Evolutionary conservation across 352 stramenopile species (phyloP).

Genomic region (Globisporangium spiculum): DNA sequence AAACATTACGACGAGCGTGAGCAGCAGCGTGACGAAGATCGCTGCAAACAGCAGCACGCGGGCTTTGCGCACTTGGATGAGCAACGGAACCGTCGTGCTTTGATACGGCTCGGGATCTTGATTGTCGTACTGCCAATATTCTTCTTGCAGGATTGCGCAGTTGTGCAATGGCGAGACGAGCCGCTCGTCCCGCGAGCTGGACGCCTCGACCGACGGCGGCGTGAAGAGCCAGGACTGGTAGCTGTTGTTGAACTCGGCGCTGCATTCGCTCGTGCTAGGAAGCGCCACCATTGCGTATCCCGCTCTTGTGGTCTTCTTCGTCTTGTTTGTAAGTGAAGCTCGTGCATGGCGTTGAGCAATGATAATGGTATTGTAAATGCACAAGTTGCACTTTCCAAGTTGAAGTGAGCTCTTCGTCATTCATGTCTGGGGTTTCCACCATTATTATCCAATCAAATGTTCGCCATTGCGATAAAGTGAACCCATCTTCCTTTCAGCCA

Average conservation of each 20-base stretch:
- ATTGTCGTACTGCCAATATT: neutral
- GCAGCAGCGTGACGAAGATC: slow-evolving; percentile 20
- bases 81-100: slow-evolving; percentile 21
- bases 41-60: slow-evolving; percentile 25
- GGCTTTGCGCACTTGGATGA: slow-evolving; percentile 23
- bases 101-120: neutral
- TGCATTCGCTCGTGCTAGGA: slow-evolving; percentile 1
- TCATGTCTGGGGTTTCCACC: neutral
- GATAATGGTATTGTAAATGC: neutral
- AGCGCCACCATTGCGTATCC: neutral
- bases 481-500: neutral
- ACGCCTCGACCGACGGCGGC: slow-evolving; percentile 2
- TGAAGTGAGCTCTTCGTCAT: slow-evolving; percentile 12
- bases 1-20: slow-evolving; percentile 30
- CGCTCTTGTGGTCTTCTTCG: neutral
- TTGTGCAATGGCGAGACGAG: slow-evolving; percentile 27
- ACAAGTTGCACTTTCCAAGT: slow-evolving; percentile 13
- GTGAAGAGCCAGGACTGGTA: slow-evolving; percentile 15
- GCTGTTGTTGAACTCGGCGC: slow-evolving; percentile 7
- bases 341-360: neutral
- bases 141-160: slow-evolving; percentile 20
- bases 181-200: neutral
- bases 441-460: neutral
- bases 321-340: neutral
- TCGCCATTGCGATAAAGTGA: neutral